Evolutionary conservation across 1,284 basidiomycete species (phyloP), one percentile per base, ranked within the genome.

Genomic region (Acaromyces ingoldii): DNA sequence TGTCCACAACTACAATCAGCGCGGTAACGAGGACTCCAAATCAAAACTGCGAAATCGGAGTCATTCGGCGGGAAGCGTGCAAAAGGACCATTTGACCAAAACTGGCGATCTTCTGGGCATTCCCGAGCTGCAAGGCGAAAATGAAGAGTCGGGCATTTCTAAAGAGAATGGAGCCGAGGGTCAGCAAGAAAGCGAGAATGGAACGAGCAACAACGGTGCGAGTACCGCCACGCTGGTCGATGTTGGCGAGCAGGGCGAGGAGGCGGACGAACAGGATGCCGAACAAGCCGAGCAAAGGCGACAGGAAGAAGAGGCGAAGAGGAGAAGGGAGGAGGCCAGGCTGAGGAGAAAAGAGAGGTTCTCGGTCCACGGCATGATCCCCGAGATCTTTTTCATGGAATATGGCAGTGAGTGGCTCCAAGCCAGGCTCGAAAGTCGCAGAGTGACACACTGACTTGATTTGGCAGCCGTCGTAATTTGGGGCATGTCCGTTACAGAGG

Each of bases 401-500:
- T 96, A 95, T 76, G 91, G 91, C 17, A 88, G 48, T 50, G 48
- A 50, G 48, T 50, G n/a, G n/a, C n/a, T n/a, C n/a, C n/a, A n/a
- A n/a, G 15, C 19, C 33, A 21, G 11, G 10, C 15, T 29, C 19
- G 28, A 6, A 24, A 34, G 17, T 13, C 17, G 33, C 33, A 13
- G 13, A 34, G 10, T 37, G 6, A 11, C 7, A 11, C 19, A 9
- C 26, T n/a, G n/a, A 6, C n/a, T 39, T 36, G 13, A 26, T 15
- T 38, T 10, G 2, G 37, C 15, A 47, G 44, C 86, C 1, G 87
- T 95, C 30, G 91, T 96, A 21, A 88, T 95, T 49, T 96, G 91
- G 92, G 91, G 91, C 24, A 96, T 96, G 91, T 87, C 89, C 10
- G 86, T 92, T 72, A 80, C 83, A 7, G 89, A 96, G 73, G 91